A percentile compares a stretch with the other conserved stretches of the same genome.
Evolutionary conservation across 2,329 filamentous ascomycete genomes (phyloP).

Genomic region (Fusarium avenaceum): DNA sequence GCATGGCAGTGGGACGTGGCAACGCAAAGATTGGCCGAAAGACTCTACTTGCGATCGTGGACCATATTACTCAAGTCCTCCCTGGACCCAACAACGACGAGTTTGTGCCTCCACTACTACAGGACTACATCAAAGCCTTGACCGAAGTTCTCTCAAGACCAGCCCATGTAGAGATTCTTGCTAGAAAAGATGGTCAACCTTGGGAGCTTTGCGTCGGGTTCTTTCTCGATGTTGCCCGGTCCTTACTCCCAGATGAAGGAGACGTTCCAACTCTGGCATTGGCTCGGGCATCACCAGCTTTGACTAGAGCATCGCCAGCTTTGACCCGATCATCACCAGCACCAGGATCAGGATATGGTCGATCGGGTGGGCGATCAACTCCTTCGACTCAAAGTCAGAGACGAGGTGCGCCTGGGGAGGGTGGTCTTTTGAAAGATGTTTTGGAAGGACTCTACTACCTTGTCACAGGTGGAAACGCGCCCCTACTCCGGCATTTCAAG

Average conservation of each 20-base stretch:
- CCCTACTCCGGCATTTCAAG: slow-evolving; percentile 68
- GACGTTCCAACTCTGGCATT: slow-evolving; percentile 53
- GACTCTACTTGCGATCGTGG: slow-evolving; percentile 82
- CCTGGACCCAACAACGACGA: slow-evolving; percentile 71
- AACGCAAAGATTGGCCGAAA: slow-evolving; percentile 77
- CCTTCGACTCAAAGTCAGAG: slow-evolving; percentile 52
- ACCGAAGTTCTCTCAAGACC: slow-evolving; percentile 77
- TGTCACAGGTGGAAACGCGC: slow-evolving; percentile 75
- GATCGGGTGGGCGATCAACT: slow-evolving; percentile 51
- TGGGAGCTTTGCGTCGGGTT: slow-evolving; percentile 81
- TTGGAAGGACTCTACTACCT: slow-evolving; percentile 76
- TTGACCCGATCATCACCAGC: slow-evolving; percentile 62
- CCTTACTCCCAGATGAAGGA: slow-evolving; percentile 59
- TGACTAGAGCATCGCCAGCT: slow-evolving; percentile 59
- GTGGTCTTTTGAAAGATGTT: slow-evolving; percentile 54
- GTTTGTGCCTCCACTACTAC: slow-evolving; percentile 76
- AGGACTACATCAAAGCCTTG: slow-evolving; percentile 84
- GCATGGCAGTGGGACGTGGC: slow-evolving; percentile 78
- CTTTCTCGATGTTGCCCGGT: slow-evolving; percentile 72
- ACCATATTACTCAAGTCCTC: slow-evolving; percentile 84
- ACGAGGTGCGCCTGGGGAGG: slow-evolving; percentile 48
- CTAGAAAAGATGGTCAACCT: slow-evolving; percentile 65
- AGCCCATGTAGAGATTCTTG: slow-evolving; percentile 84
- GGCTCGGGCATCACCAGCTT: slow-evolving; percentile 47
- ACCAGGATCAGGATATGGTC: slow-evolving; percentile 51